A percentile compares a stretch with the other conserved stretches of the same genome.
phyloP scores from a whole-genome alignment of 768 basidiomycete species.

The Multifurca ochricompacta region DNA sequence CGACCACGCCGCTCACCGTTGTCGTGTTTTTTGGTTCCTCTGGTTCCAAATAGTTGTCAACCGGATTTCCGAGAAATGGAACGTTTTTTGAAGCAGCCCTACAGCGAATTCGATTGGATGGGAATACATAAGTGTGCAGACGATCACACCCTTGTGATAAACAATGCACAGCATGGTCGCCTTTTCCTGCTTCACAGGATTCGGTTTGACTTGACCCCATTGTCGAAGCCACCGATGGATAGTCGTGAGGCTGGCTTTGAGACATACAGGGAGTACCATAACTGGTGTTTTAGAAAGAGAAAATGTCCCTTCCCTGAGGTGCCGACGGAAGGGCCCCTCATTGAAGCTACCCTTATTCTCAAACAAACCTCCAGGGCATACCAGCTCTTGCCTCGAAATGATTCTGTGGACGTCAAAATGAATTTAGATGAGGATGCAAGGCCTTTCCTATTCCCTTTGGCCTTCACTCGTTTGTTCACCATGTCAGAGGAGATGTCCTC shows the following conservation, averaged over 20 bases:
- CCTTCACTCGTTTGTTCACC: slow-evolving; percentile 46
- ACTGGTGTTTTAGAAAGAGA: slow-evolving; percentile 42
- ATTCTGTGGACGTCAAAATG: slow-evolving; percentile 3
- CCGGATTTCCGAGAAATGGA: slow-evolving; percentile 56
- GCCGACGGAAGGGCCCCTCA: slow-evolving; percentile 49
- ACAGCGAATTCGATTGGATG: slow-evolving; percentile 50
- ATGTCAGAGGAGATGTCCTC: slow-evolving; percentile 39
- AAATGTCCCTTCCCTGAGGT: slow-evolving; percentile 36
- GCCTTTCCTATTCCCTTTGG: slow-evolving; percentile 33
- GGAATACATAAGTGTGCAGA: slow-evolving; percentile 42
- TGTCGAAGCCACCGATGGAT: slow-evolving; percentile 46
- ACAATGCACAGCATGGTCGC: slow-evolving; percentile 47
- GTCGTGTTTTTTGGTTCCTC: slow-evolving; percentile 59
- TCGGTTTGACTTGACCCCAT: slow-evolving; percentile 57
- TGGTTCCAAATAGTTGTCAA: slow-evolving; percentile 36
- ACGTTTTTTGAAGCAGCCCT: slow-evolving; percentile 39
- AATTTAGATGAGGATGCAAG: not conserved
- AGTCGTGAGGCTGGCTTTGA: slow-evolving; percentile 39
- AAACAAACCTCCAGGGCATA: slow-evolving; percentile 33
- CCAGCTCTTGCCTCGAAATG: slow-evolving; percentile 29
- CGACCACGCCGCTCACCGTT: slow-evolving; percentile 44
- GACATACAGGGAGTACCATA: slow-evolving; percentile 56
- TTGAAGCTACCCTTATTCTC: slow-evolving; percentile 44
- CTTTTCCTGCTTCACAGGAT: slow-evolving; percentile 48
- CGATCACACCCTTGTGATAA: slow-evolving; percentile 46